Conservation (phyloP, 1,284 basidiomycete genomes). For the Marasmius tenuissimus region DNA sequence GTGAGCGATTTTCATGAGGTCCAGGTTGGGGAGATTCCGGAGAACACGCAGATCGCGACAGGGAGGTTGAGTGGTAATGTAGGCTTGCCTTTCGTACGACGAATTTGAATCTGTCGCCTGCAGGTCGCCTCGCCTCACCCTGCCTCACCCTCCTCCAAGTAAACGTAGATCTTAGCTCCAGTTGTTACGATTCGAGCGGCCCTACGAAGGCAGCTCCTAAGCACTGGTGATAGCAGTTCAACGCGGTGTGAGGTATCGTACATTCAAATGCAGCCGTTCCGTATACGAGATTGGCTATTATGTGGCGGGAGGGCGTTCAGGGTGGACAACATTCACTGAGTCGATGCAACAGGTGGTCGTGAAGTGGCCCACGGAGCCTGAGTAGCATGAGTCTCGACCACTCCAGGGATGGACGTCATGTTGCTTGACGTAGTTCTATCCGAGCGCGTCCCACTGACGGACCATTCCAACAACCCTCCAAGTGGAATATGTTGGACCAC, state of each 20-base stretch:
- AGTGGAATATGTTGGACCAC: constrained; percentile 95
- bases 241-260: too few relatives aligned
- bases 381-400: neutral
- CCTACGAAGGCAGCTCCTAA: neutral
- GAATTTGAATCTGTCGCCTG: neutral
- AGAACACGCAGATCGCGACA: too few relatives aligned
- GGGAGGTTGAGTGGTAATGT: too few relatives aligned
- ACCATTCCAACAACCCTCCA: constrained; percentile 77
- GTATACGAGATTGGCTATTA: too few relatives aligned
- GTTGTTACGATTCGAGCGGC: neutral
- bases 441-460: neutral
- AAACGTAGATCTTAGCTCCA: neutral
- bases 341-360: neutral
- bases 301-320: too few relatives aligned
- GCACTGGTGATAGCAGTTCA: too few relatives aligned
- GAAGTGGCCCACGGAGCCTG: neutral
- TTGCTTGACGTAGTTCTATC: neutral
- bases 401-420: neutral
- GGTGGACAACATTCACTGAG: too few relatives aligned
- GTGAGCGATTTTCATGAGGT: too few relatives aligned
- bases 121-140: neutral
- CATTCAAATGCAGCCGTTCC: too few relatives aligned
- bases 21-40: too few relatives aligned
- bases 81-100: too few relatives aligned
- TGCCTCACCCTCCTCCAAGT: neutral